Conservation (phyloP, 768 basidiomycete species). For the Xanthoconium purpureum region DNA sequence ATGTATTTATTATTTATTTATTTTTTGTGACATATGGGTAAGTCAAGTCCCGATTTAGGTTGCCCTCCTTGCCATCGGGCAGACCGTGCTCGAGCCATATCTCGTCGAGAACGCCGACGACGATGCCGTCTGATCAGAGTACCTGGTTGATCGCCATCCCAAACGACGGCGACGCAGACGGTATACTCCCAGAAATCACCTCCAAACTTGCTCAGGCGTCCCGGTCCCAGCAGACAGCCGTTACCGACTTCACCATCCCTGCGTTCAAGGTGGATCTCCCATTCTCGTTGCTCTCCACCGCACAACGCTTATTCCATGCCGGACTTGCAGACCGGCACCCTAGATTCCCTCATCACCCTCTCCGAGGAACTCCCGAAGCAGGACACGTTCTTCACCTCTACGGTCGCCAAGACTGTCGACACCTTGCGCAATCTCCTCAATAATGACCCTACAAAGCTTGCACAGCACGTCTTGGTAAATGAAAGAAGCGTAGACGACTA, state of each 20-base stretch:
- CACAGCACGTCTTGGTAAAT: conserved; percentile 76
- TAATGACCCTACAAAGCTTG: conserved; percentile 75
- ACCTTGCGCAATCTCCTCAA: conserved; percentile 87
- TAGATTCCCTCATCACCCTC: conserved; percentile 82
- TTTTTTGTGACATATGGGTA: background rate
- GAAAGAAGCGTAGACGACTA: conserved; percentile 79
- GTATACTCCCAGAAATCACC: conserved; percentile 60
- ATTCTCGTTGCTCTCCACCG: background rate
- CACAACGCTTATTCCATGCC: conserved; percentile 7
- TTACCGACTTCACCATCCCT: conserved; percentile 73
- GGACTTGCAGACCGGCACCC: conserved; percentile 77
- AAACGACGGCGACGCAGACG: conserved; percentile 80
- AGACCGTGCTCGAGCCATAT: background rate
- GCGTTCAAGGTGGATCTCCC: conserved; percentile 77
- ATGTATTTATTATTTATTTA: conserved; percentile 12
- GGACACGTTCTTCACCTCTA: conserved; percentile 80
- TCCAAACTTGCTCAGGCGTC: conserved; percentile 60
- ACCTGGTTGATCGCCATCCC: conserved; percentile 92
- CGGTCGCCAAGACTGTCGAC: conserved; percentile 91
- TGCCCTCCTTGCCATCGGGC: background rate
- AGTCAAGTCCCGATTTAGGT: conserved; percentile 14
- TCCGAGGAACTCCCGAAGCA: conserved; percentile 94
- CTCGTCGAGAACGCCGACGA: conserved; percentile 3
- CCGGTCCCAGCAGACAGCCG: conserved; percentile 45
- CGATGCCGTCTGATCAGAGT: conserved; percentile 93